These are phyloP conservation scores for Arctostaphylos glauca DNA, from an alignment of 148 eudicot species.

Conservation along the genomic window DNA sequence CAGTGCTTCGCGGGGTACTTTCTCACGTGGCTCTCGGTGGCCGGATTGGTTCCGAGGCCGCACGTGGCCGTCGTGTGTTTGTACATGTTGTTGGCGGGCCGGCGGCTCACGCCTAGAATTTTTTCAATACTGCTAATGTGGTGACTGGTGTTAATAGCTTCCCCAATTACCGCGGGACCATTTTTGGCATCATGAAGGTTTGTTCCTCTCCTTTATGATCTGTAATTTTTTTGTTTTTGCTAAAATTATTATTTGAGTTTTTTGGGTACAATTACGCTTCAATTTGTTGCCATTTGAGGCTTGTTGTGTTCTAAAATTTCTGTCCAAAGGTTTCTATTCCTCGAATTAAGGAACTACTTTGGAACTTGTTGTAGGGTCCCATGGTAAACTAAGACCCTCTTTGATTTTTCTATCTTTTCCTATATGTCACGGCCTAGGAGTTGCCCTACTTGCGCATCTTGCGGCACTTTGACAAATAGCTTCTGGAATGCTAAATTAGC, in stretches of 20 bases:
- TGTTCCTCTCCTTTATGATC: background rate
- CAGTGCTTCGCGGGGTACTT: constrained; percentile 79
- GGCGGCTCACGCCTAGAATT: constrained; percentile 86
- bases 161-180: constrained; percentile 67
- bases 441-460: too few relatives aligned
- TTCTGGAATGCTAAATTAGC: too few relatives aligned
- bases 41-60: constrained; percentile 45
- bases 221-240: background rate
- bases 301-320: background rate
- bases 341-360: background rate
- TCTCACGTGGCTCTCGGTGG: constrained; percentile 69
- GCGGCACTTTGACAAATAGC: too few relatives aligned
- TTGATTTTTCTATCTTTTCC: too few relatives aligned
- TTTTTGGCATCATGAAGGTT: constrained; percentile 96
- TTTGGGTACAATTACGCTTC: background rate
- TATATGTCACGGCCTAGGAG: too few relatives aligned
- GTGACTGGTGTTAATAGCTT: constrained; percentile 78
- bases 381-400: too few relatives aligned
- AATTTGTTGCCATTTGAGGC: background rate
- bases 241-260: background rate
- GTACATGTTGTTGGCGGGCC: constrained; percentile 69
- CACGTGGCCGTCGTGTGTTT: constrained; percentile 54
- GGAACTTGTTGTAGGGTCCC: too few relatives aligned
- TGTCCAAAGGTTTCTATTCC: background rate
- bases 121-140: constrained; percentile 86